These are phyloP conservation scores for Penicillium sp. DNA, from an alignment of 2,329 filamentous ascomycete genomes.

Conservation along the genomic window DNA sequence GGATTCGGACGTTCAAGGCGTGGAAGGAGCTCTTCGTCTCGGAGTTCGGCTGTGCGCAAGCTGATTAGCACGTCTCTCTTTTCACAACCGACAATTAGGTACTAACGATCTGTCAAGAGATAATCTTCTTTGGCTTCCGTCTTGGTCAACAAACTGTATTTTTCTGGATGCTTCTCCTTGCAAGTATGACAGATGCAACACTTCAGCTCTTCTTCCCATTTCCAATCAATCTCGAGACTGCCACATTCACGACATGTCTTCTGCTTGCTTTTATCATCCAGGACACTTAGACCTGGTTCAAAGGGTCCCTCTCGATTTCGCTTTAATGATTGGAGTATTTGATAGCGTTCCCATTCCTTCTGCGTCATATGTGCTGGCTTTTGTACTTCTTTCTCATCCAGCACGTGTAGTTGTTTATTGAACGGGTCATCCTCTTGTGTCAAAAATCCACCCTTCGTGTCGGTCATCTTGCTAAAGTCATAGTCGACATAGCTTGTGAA, in stretches of 20 bases:
- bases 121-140: slow-evolving; percentile 96
- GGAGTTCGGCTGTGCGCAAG: slow-evolving; percentile 68
- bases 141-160: slow-evolving; percentile 93
- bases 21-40: slow-evolving; percentile 79
- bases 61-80: slow-evolving; percentile 7
- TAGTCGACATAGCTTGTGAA: slow-evolving; percentile 96
- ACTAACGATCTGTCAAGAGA: slow-evolving; percentile 81
- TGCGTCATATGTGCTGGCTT: slow-evolving; percentile 86
- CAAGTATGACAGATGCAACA: slow-evolving; percentile 74
- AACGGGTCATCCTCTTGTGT: slow-evolving; percentile 87
- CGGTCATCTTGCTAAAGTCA: slow-evolving; percentile 96
- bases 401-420: slow-evolving; percentile 70
- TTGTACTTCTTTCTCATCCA: slow-evolving; percentile 52
- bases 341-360: slow-evolving; percentile 84
- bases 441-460: slow-evolving; percentile 94
- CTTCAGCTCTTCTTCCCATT: slow-evolving; percentile 83
- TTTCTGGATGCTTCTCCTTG: slow-evolving; percentile 87
- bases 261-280: slow-evolving; percentile 61
- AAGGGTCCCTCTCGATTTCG: slow-evolving; percentile 76
- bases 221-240: slow-evolving; percentile 85
- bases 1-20: slow-evolving; percentile 89
- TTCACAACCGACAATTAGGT: neutral
- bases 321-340: slow-evolving; percentile 69
- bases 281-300: slow-evolving; percentile 79
- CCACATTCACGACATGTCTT: slow-evolving; percentile 82